Evolutionary conservation across 257 asterid genomes (phyloP), one percentile per base, ranked within the genome.

Genomic region (Echites panduratus): DNA sequence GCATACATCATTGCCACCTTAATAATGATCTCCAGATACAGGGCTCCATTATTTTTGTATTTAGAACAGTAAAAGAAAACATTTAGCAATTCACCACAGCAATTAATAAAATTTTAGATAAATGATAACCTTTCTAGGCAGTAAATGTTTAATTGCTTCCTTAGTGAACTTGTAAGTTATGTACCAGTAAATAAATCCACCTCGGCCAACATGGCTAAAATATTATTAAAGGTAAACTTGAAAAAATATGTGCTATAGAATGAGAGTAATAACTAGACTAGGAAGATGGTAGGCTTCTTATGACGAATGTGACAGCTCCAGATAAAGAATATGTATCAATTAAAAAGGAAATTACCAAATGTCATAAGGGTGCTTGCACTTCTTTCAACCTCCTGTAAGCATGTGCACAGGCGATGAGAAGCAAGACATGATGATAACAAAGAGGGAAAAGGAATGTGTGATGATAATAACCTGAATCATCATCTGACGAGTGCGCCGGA

Each of bases 401-500:
- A 49, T 63, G 44, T 35, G 64, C 62, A 59, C 71, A 65, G 80
- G 70, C 66, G 29, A 2, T 65, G 59, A 61, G 67, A 73, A 24
- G 22, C 61, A 56, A 71, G 40, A 48, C 11, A 7, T 38, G 73
- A 8, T 71, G 12, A 62, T 14, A 47, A 67, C 64, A 52, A 50
- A 45, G 11, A 48, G 53, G 12, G 72, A 65, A n/a, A 35, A 58
- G 32, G 38, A 14, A 38, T 1, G 38, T 1, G 38, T 3, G 3
- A 32, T 32, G 38, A 32, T 32, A 32, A 80, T 76, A 41, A 91
- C 99, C 96, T 95, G 98, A 85, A 90, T 96, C 99, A 95, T 92
- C 81, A 95, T 86, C 80, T 95, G 97, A 32, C 98, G 95, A 76
- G 95, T 88, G 67, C 96, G 97, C 2, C 97, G 85, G 70, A 95